These are phyloP conservation scores for Brassica carinata DNA, from an alignment of 345 rosid genomes.

Conservation along the genomic window DNA sequence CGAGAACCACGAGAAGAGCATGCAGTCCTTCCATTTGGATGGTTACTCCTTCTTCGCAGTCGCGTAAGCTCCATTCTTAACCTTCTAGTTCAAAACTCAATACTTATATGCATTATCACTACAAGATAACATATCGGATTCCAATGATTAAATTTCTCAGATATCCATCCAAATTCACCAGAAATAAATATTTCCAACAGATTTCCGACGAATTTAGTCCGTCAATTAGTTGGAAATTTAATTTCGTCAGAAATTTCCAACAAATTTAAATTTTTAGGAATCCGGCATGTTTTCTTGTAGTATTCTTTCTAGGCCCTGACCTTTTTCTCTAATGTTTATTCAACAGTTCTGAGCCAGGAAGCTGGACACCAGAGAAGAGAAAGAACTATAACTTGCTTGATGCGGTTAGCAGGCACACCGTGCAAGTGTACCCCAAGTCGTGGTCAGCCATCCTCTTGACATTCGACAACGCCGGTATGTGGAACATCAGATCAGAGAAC, in stretches of 20 bases:
- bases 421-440: conserved; percentile 86
- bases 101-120: background rate
- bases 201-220: background rate
- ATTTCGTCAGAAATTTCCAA: too few species aligned
- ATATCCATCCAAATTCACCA: background rate
- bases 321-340: background rate
- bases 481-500: conserved; percentile 81
- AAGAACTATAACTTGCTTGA: conserved; percentile 74
- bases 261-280: too few species aligned
- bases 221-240: background rate
- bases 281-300: background rate
- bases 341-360: conserved; percentile 68
- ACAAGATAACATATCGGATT: background rate
- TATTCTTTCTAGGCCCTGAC: background rate
- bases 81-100: background rate
- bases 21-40: conserved; percentile 67
- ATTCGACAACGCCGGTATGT: conserved; percentile 93
- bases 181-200: background rate
- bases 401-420: conserved; percentile 84
- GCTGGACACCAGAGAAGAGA: conserved; percentile 84
- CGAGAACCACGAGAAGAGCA: conserved; percentile 71
- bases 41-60: conserved; percentile 84
- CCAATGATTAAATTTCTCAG: too few species aligned
- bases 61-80: conserved; percentile 49
- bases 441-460: conserved; percentile 87